phyloP scores from a whole-genome alignment of 768 basidiomycete genomes.

The Lentinula edodes region DNA sequence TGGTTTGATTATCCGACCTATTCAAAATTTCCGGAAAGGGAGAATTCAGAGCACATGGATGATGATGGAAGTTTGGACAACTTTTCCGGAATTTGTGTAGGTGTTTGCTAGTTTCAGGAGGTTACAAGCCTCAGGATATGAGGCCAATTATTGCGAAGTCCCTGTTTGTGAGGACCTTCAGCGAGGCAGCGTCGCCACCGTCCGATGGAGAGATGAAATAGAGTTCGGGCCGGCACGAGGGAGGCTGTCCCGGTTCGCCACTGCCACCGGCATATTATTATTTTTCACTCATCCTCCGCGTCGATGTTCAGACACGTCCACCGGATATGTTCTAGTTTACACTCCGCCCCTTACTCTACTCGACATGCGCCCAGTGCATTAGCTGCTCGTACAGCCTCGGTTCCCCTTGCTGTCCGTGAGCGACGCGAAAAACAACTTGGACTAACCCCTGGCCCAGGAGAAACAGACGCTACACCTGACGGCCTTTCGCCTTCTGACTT shows the following conservation, averaged over 20 bases:
- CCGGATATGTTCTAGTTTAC: neutral
- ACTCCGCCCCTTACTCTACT: slow-evolving; percentile 31
- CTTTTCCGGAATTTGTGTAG: too few species aligned
- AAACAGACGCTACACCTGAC: slow-evolving; percentile 41
- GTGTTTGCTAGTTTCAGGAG: too few species aligned
- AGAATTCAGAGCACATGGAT: too few species aligned
- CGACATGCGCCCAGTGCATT: slow-evolving; percentile 31
- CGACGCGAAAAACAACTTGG: slow-evolving; percentile 55
- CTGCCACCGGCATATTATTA: neutral
- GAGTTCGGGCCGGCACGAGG: too few species aligned
- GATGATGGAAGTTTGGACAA: too few species aligned
- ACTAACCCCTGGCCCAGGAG: slow-evolving; percentile 19
- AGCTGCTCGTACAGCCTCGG: slow-evolving; percentile 61
- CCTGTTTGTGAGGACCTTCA: too few species aligned
- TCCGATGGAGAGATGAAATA: too few species aligned
- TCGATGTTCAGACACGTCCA: slow-evolving; percentile 2
- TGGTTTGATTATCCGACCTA: too few species aligned
- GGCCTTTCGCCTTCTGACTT: slow-evolving; percentile 66
- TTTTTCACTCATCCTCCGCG: neutral
- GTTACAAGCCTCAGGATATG: too few species aligned
- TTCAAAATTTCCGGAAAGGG: too few species aligned
- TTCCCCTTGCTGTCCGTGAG: slow-evolving; percentile 67
- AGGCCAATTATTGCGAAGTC: too few species aligned
- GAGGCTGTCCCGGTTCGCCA: neutral
- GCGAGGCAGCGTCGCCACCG: too few species aligned